These are phyloP conservation scores for Barnettozyma salicaria DNA, from an alignment of 805 yeast species.

Conservation along the genomic window DNA sequence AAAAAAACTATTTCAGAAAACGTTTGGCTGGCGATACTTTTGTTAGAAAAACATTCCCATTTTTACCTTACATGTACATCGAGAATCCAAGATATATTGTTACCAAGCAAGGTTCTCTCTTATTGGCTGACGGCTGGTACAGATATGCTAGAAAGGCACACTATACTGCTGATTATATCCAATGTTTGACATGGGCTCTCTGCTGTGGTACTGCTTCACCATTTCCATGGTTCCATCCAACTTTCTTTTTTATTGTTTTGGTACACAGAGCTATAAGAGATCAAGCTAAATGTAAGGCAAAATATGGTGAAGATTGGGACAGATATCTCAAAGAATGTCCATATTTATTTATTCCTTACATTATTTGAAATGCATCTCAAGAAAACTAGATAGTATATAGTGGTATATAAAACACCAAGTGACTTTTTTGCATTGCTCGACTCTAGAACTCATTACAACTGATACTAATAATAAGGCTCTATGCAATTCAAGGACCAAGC, in stretches of 20 bases:
- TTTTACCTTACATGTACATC: constrained; percentile 76
- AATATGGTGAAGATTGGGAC: constrained; percentile 95
- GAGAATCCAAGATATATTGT: constrained; percentile 79
- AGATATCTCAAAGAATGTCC: constrained; percentile 84
- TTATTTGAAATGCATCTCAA: constrained; percentile 39
- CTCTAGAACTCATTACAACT: no score
- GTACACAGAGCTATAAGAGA: constrained; percentile 89
- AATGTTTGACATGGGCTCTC: constrained; percentile 87
- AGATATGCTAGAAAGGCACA: constrained; percentile 88
- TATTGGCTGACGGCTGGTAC: constrained; percentile 93
- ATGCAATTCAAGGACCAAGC: no score
- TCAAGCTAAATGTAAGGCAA: constrained; percentile 71
- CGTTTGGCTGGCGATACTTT: constrained; percentile 70
- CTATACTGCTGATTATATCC: constrained; percentile 91
- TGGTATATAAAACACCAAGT: background rate
- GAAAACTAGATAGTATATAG: background rate
- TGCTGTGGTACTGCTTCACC: constrained; percentile 83
- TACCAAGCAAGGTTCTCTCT: constrained; percentile 77
- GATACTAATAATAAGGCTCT: no score
- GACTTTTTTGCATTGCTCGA: no score
- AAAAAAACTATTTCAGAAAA: constrained; percentile 88
- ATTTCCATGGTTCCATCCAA: constrained; percentile 95
- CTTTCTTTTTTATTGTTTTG: constrained; percentile 81
- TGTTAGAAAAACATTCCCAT: constrained; percentile 87
- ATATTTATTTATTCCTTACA: constrained; percentile 83